A percentile compares a stretch with the other conserved stretches of the same genome.
Evolutionary conservation across 202 grass and related monocot species (phyloP).

Genomic region (Panicum virgatum): DNA sequence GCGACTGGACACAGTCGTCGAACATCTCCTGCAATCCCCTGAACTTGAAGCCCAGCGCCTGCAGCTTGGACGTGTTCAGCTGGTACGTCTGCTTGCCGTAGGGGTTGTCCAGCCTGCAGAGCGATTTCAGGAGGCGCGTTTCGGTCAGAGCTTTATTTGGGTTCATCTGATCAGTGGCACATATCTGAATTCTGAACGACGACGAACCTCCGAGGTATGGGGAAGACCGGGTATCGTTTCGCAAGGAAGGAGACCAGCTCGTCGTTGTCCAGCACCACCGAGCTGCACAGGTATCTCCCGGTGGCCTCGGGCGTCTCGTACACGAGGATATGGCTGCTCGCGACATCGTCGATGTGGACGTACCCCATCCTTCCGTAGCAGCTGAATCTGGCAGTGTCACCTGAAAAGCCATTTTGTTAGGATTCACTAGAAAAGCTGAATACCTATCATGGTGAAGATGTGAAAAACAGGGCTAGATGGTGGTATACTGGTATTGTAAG

Average conservation of each 20-base stretch:
- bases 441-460: background rate
- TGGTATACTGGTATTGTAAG: background rate
- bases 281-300: constrained; percentile 84
- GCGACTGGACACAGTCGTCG: constrained; percentile 68
- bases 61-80: constrained; percentile 79
- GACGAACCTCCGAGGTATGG: constrained; percentile 67
- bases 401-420: constrained; percentile 46
- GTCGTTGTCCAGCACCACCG: constrained; percentile 65
- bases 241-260: constrained; percentile 59
- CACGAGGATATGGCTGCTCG: constrained; percentile 74
- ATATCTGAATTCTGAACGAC: background rate
- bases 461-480: background rate
- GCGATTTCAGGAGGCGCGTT: background rate
- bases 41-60: constrained; percentile 74
- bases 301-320: constrained; percentile 64
- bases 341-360: constrained; percentile 94
- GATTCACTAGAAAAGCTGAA: background rate
- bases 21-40: constrained; percentile 84
- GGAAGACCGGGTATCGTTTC: constrained; percentile 72
- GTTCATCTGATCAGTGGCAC: background rate
- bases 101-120: constrained; percentile 55
- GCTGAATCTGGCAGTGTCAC: constrained; percentile 70
- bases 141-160: background rate
- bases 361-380: constrained; percentile 91
- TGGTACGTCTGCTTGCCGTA: constrained; percentile 63